Evolutionary conservation across 768 basidiomycete species (phyloP), one percentile per base, ranked within the genome.

Genomic region (Kwoniella bestiolae): DNA sequence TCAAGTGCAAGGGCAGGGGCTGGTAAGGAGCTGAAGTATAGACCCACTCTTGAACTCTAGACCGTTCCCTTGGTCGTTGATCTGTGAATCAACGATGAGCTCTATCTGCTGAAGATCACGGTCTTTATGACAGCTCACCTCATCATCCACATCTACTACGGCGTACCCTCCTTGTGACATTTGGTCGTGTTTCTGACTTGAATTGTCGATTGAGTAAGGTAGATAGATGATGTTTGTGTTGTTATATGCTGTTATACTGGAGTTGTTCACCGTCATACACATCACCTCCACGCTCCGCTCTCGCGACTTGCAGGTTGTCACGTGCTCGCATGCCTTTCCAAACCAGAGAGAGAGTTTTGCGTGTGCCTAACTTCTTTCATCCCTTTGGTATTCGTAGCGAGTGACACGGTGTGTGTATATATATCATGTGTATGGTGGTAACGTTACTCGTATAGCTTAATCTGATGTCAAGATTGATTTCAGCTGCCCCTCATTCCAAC

Each of bases 131-230:
- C 34, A 23, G 57, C 78, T 65, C 57, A 77, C 77, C 29, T 79
- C 77, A n/a, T 77, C 79, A 47, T 80, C 79, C 23, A 73, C 78
- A 46, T 80, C 79, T 18, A 80, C 78, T 14, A 79, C 66, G 1
- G 78, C 79, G 52, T 80, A 80, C 14, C 77, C 79, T 32, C 70
- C 71, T 66, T 69, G 63, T 5, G 74, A 61, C 71, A 72, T 76
- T 55, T 14, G n/a, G n/a, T n/a, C n/a, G n/a, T n/a, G n/a, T n/a
- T n/a, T n/a, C n/a, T n/a, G n/a, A n/a, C n/a, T n/a, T n/a, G n/a
- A n/a, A n/a, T n/a, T n/a, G n/a, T n/a, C n/a, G n/a, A n/a, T n/a
- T n/a, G n/a, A n/a, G n/a, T n/a, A n/a, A n/a, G n/a, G 38, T 41
- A 14, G 38, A 41, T 18, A 41, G 38, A 18, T 41, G 5, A 9